Conservation (phyloP, 345 rosid species). For the Eucalyptus paniculata region DNA sequence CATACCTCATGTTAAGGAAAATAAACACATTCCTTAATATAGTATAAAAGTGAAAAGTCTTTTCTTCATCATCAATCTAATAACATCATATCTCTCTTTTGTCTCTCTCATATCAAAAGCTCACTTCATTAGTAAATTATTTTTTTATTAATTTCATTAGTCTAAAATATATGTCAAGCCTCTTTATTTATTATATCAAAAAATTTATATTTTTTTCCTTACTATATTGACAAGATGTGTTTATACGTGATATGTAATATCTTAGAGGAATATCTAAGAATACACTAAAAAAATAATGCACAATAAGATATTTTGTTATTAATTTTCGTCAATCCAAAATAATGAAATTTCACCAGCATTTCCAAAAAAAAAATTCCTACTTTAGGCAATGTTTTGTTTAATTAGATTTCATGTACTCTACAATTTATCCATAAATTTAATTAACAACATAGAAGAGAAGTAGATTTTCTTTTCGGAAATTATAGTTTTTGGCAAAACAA, state of each 20-base stretch:
- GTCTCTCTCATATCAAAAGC: background rate
- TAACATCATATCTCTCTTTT: no score
- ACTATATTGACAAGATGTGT: background rate
- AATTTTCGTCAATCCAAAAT: no score
- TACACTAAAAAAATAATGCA: rapidly evolving
- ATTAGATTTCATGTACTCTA: background rate
- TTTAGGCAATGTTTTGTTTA: no score
- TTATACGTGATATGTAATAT: rapidly evolving
- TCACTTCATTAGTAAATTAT: background rate
- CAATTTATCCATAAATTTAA: background rate
- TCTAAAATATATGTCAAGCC: background rate
- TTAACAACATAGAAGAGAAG: background rate
- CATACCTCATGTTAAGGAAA: rapidly evolving
- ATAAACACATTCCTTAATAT: background rate
- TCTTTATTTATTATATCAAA: background rate
- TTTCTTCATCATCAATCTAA: background rate
- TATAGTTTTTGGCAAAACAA: background rate
- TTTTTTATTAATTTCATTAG: no score
- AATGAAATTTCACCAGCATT: background rate
- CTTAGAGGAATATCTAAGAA: background rate
- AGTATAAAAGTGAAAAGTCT: background rate
- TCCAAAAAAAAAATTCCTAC: background rate
- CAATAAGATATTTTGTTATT: no score
- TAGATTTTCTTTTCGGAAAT: no score
- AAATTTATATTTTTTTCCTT: no score